These are phyloP conservation scores for Dalbergia cultrata DNA, from an alignment of 306 rosid genomes.

Conservation along the genomic window DNA sequence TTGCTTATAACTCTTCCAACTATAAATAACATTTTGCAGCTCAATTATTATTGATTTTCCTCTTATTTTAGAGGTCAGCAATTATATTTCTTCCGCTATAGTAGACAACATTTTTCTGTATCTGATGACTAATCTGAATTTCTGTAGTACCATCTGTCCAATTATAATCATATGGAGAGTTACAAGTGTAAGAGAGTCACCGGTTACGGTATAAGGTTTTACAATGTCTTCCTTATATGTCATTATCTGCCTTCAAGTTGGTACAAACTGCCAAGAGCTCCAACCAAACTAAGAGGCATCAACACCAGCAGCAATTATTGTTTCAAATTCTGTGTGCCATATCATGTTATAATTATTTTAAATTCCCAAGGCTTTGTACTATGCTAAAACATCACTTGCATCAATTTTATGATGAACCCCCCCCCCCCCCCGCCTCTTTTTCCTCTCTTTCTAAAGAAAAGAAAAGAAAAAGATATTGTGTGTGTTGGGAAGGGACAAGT, in stretches of 20 bases:
- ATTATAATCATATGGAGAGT: conserved; percentile 14
- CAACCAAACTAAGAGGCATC: conserved; percentile 17
- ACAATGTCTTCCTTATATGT: conserved; percentile 25
- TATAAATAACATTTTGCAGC: conserved; percentile 45
- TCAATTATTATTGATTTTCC: conserved; percentile 30
- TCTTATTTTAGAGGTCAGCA: conserved; percentile 41
- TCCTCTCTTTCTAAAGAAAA: neutral
- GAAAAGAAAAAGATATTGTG: neutral
- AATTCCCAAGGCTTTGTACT: neutral
- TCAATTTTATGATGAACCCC: conserved; percentile 23
- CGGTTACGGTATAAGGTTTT: conserved; percentile 37
- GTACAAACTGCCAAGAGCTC: conserved; percentile 23
- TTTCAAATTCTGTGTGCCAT: conserved; percentile 30
- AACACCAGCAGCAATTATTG: neutral
- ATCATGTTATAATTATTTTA: conserved; percentile 12
- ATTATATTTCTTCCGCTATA: conserved; percentile 54
- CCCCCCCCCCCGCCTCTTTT: neutral
- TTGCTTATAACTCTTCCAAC: conserved; percentile 75
- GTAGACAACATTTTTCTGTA: conserved; percentile 53
- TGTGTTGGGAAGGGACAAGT: neutral
- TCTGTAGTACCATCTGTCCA: conserved; percentile 27
- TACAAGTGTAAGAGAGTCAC: conserved; percentile 12
- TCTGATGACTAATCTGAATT: conserved; percentile 39
- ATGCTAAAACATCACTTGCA: conserved; percentile 18
- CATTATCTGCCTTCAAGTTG: conserved; percentile 41